Conservation (phyloP, 2,329 filamentous ascomycete species). For the Rutstroemia sp. region DNA sequence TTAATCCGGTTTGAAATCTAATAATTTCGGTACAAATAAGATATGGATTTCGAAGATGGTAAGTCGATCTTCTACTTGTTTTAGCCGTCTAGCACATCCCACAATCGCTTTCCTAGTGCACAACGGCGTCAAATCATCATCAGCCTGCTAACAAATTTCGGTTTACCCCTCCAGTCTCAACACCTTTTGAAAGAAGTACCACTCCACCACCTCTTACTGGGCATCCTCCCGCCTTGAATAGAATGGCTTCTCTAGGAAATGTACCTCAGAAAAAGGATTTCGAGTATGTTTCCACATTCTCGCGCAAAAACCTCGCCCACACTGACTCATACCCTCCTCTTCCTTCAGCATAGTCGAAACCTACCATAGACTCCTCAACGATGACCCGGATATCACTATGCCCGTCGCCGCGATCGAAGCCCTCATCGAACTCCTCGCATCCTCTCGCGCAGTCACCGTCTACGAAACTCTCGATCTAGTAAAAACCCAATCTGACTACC, state of each 20-base stretch:
- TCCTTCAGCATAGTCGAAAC: conserved; percentile 48
- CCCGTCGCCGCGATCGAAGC: conserved; percentile 92
- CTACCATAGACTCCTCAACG: conserved; percentile 55
- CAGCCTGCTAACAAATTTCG: conserved; percentile 15
- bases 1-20: too few relatives aligned
- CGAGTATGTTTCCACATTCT: conserved; percentile 19
- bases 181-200: conserved; percentile 23
- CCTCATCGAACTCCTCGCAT: conserved; percentile 76
- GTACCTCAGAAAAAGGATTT: conserved; percentile 20
- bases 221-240: conserved; percentile 23
- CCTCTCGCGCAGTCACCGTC: conserved; percentile 75
- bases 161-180: conserved; percentile 8
- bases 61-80: background rate
- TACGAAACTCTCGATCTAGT: conserved; percentile 89
- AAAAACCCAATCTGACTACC: conserved; percentile 64
- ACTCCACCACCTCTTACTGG: conserved; percentile 25
- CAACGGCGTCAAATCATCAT: background rate
- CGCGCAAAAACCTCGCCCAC: background rate
- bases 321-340: conserved; percentile 17
- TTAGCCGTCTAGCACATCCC: background rate
- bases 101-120: background rate
- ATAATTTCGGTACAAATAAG: background rate
- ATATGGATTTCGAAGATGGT: conserved; percentile 7
- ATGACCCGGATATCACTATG: conserved; percentile 84
- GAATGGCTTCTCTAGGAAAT: conserved; percentile 27